Conservation (phyloP, 2,329 filamentous ascomycete species). For the Harringtonia lauricola region DNA sequence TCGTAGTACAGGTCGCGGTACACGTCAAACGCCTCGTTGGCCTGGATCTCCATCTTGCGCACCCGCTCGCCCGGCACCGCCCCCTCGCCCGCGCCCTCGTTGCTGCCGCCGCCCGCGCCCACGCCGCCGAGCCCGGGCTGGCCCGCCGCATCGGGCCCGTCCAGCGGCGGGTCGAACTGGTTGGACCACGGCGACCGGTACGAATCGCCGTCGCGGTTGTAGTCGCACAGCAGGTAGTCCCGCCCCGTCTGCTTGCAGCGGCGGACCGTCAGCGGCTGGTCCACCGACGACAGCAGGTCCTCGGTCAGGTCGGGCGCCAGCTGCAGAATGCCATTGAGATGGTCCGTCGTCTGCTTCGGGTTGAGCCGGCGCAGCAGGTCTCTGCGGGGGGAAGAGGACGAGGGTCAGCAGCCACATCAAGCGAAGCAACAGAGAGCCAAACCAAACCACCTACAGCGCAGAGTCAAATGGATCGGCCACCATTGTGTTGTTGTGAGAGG, state of each 20-base stretch:
- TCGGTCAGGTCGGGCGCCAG: conserved; percentile 89
- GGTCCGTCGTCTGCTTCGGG: conserved; percentile 79
- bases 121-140: conserved; percentile 33
- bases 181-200: conserved; percentile 99
- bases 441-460: conserved; percentile 51
- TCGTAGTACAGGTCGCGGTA: conserved; percentile 97
- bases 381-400: conserved; percentile 34
- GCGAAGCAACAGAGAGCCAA: neutral
- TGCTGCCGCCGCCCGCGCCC: conserved; percentile 38
- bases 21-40: conserved; percentile 94
- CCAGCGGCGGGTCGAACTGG: conserved; percentile 87
- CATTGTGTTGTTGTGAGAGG: conserved; percentile 8
- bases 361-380: conserved; percentile 97
- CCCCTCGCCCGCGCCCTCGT: conserved; percentile 59
- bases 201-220: conserved; percentile 97
- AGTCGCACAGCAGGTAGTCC: conserved; percentile 97
- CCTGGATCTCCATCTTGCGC: conserved; percentile 83
- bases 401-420: neutral
- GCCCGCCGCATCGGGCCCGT: conserved; percentile 35
- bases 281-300: conserved; percentile 94
- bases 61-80: conserved; percentile 84
- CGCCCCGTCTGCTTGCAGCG: conserved; percentile 81
- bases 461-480: conserved; percentile 61
- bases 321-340: conserved; percentile 79
- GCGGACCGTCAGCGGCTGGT: conserved; percentile 81